phyloP scores from a whole-genome alignment of 1,284 basidiomycete genomes.

The Cronartium quercuum region DNA sequence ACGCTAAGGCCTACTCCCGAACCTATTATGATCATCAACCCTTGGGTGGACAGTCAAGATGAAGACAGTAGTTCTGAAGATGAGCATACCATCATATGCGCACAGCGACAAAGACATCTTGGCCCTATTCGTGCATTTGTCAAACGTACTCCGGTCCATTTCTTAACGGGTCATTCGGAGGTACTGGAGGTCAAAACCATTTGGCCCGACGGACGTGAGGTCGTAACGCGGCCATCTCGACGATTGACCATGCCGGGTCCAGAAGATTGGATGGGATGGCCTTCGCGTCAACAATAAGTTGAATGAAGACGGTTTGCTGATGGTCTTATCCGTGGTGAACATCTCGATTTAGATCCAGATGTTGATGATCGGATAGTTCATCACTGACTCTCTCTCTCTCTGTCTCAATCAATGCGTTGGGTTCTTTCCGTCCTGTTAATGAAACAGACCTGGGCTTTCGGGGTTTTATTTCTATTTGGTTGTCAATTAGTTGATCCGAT shows the following conservation, averaged over 20 bases:
- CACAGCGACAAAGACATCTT: too few relatives aligned
- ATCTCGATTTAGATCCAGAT: not conserved
- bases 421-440: too few relatives aligned
- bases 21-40: too few relatives aligned
- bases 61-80: not conserved
- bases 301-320: too few relatives aligned
- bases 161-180: not conserved
- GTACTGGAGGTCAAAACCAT: not conserved
- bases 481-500: too few relatives aligned
- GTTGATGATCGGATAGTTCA: not conserved
- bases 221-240: not conserved
- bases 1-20: too few relatives aligned
- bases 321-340: too few relatives aligned
- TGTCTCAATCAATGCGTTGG: too few relatives aligned
- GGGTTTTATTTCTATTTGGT: too few relatives aligned
- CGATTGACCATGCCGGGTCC: not conserved
- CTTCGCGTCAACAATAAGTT: not conserved
- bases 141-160: not conserved
- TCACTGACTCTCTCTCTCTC: not conserved
- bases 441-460: too few relatives aligned
- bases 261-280: not conserved
- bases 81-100: not conserved
- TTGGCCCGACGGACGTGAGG: not conserved
- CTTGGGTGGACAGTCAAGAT: too few relatives aligned
- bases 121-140: not conserved